Conservation (phyloP, 306 rosid genomes). For the Oxytropis ochrocephala region DNA sequence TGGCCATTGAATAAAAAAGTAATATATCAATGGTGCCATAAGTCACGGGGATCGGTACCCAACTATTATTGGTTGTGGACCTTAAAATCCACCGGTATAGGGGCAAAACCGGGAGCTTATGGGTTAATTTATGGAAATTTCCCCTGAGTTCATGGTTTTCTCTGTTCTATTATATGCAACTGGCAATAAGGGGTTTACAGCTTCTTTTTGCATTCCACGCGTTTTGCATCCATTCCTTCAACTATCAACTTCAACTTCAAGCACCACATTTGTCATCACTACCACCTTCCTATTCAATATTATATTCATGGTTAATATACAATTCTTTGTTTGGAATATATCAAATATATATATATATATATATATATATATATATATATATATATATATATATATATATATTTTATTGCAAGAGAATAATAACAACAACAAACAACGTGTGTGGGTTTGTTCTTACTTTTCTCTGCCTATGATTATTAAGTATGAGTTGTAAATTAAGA, state of each 20-base stretch:
- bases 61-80: too few relatives aligned
- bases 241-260: conserved; percentile 21
- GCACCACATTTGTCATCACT: neutral
- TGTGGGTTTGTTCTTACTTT: neutral
- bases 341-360: neutral
- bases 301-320: neutral
- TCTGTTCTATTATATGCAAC: too few relatives aligned
- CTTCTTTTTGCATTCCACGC: conserved; percentile 38
- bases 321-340: neutral
- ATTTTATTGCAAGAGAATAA: neutral
- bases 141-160: too few relatives aligned
- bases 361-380: too few relatives aligned
- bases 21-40: too few relatives aligned
- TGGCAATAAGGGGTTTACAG: conserved; percentile 32
- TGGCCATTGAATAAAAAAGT: too few relatives aligned
- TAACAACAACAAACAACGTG: neutral
- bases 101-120: conserved; percentile 8
- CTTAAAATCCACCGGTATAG: too few relatives aligned
- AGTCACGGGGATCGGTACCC: too few relatives aligned
- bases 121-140: conserved; percentile 10
- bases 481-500: conserved; percentile 11
- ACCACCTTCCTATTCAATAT: conserved; percentile 9
- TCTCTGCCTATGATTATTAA: neutral
- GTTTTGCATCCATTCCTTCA: conserved; percentile 15
- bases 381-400: too few relatives aligned